Evolutionary conservation across 805 yeast species (phyloP).

Genomic region (Myxozyma kluyveri): DNA sequence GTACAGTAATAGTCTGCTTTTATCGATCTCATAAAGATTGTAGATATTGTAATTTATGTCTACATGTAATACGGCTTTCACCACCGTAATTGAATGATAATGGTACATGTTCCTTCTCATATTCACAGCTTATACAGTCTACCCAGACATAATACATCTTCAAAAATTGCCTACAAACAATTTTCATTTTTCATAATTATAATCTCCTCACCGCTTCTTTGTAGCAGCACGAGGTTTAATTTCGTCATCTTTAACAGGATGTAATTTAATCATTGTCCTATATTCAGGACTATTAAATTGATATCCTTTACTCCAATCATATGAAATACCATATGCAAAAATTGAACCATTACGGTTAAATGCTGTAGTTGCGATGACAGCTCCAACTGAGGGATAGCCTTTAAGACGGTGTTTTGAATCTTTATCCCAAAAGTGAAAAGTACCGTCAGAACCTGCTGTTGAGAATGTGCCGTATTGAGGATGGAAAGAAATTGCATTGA

Average conservation of each 20-base stretch:
- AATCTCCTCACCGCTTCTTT: slow-evolving; percentile 11
- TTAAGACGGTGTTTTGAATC: slow-evolving; percentile 84
- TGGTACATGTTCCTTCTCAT: not conserved
- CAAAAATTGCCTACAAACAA: too few relatives aligned
- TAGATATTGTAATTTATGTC: too few relatives aligned
- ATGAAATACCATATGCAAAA: slow-evolving; percentile 86
- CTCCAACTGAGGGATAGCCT: slow-evolving; percentile 64
- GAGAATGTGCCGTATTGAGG: slow-evolving; percentile 87
- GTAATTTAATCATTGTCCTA: slow-evolving; percentile 75
- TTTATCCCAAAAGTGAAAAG: slow-evolving; percentile 94
- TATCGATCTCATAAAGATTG: too few relatives aligned
- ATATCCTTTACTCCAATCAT: slow-evolving; percentile 90
- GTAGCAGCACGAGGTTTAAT: slow-evolving; percentile 14
- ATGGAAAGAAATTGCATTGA: slow-evolving; percentile 80
- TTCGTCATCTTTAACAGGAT: slow-evolving; percentile 82
- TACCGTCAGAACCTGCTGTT: slow-evolving; percentile 94
- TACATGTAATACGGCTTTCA: too few relatives aligned
- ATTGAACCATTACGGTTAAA: slow-evolving; percentile 82
- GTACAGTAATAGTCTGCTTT: too few relatives aligned
- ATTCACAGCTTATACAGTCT: not conserved
- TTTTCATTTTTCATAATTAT: not conserved
- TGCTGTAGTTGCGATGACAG: slow-evolving; percentile 68
- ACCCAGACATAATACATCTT: too few relatives aligned
- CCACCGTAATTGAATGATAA: too few relatives aligned
- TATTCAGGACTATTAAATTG: slow-evolving; percentile 70